A percentile compares a stretch with the other conserved stretches of the same genome.
Evolutionary conservation across 805 yeast genomes (phyloP).

Genomic region (Cyberlindnera galapagoensis): DNA sequence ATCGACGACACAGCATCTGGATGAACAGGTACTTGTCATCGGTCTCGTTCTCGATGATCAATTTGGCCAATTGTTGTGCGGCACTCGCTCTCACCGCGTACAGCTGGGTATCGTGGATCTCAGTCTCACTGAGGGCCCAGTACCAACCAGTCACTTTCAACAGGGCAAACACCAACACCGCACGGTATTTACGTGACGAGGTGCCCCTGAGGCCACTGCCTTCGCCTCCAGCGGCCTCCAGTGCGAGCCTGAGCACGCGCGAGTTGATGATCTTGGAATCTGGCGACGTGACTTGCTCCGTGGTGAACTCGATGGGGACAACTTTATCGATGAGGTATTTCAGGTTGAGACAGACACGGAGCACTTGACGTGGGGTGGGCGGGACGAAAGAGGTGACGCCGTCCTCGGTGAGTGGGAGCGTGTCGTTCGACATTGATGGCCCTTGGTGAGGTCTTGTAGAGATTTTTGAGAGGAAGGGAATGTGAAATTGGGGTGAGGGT

Average conservation of each 20-base stretch:
- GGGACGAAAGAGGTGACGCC: conserved; percentile 15
- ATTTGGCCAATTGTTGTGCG: conserved; percentile 69
- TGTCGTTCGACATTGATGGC: conserved; percentile 8
- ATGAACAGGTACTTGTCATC: conserved; percentile 57
- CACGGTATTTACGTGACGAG: conserved; percentile 55
- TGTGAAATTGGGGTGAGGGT: background rate
- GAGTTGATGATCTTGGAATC: conserved; percentile 55
- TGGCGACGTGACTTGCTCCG: conserved; percentile 41
- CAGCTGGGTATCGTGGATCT: conserved; percentile 62
- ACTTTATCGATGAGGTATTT: conserved; percentile 66
- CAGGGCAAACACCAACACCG: conserved; percentile 62
- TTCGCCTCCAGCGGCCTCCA: conserved; percentile 75
- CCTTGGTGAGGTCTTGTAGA: too few species aligned
- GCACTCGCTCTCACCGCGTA: conserved; percentile 54
- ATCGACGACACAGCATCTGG: conserved; percentile 72
- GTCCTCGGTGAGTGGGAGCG: conserved; percentile 17
- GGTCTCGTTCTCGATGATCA: conserved; percentile 55
- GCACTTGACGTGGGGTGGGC: conserved; percentile 62
- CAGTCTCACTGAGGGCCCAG: conserved; percentile 46
- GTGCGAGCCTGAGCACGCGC: conserved; percentile 51
- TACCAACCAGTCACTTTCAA: conserved; percentile 80
- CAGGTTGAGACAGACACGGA: conserved; percentile 66
- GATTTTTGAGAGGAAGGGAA: background rate
- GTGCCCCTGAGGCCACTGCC: conserved; percentile 52
- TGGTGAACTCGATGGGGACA: conserved; percentile 59